A percentile compares a stretch with the other conserved stretches of the same genome.
Evolutionary conservation across 768 basidiomycete genomes (phyloP).

Genomic region (Mycena alexandri): DNA sequence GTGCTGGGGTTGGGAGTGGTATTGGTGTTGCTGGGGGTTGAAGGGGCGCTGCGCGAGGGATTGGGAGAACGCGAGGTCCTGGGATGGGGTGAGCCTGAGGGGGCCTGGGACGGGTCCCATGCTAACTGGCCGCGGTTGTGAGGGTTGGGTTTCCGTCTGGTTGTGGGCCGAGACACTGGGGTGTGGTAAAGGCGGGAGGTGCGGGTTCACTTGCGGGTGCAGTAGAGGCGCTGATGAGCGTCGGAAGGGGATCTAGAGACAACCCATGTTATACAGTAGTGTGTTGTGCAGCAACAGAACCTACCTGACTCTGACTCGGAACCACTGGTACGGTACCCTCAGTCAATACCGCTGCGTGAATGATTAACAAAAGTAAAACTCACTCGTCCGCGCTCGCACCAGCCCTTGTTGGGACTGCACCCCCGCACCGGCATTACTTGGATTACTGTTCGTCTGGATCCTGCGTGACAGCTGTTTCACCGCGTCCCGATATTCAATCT

Average conservation of each 20-base stretch:
- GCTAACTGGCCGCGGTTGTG: too few species aligned
- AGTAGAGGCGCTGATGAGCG: slow-evolving; percentile 15
- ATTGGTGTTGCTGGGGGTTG: not conserved
- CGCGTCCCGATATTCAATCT: slow-evolving; percentile 2
- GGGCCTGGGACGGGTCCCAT: too few species aligned
- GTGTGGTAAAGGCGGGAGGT: not conserved
- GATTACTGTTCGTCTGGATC: not conserved
- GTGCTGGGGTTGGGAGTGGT: not conserved
- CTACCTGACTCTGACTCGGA: not conserved
- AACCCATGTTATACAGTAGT: too few species aligned
- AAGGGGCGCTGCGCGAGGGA: too few species aligned
- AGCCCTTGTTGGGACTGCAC: not conserved
- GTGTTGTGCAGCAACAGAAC: too few species aligned
- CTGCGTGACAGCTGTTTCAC: not conserved
- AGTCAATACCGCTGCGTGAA: not conserved
- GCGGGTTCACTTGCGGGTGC: not conserved
- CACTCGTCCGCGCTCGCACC: not conserved
- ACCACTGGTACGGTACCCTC: not conserved
- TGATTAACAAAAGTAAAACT: not conserved
- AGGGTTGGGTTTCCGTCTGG: too few species aligned
- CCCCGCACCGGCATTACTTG: too few species aligned
- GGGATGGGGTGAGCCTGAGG: too few species aligned
- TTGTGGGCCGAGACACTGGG: not conserved
- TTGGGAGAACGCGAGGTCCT: too few species aligned
- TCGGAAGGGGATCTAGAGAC: not conserved